Evolutionary conservation across 345 rosid species (phyloP), one percentile per base, ranked within the genome.

Genomic region (Melaleuca quinquenervia): DNA sequence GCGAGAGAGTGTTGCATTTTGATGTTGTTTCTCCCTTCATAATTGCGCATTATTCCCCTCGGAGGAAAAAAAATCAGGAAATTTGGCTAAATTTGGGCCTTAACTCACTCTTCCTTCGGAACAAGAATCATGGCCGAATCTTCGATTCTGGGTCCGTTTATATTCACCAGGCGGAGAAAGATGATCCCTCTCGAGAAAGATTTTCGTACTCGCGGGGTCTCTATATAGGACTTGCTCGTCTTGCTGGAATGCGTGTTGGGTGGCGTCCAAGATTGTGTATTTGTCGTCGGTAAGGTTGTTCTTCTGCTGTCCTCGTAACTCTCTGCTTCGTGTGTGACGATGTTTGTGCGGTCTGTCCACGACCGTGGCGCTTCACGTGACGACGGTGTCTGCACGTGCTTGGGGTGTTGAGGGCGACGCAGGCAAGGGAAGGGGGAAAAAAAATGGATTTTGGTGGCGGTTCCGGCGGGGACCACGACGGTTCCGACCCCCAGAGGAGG

Each of bases 391-490:
- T 21, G 48, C 80, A 70, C 80, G 80, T 70, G 48, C 80, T 36
- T 18, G 26, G 13, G 80, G 80, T 36, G 80, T 0, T 70, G 80
- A 70, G 48, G 48, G 78, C 0, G 78, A 64, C 24, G 8, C 45
- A 62, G 24, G 78, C 48, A 22, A 70, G 26, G 80, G 48, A 36
- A 44, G 48, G 10, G 80, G 8, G 48, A 9, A 70, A 49, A 70
- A 49, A 16, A 56, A 93, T 94, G 96, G 94, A 91, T 88, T 93
- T 80, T 84, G 94, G 94, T 55, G 90, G 93, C 86, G 93, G 92
- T 83, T 92, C 94, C 76, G 96, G 94, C 32, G 99, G 94, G 83
- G 98, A 94, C 93, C 95, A 94, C 74, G 94, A 94, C 70, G 90
- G 91, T 22, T 92, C 94, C 84, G 98, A 94, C 88, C 83, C 91